Conservation (phyloP, 176 grass and related monocot genomes). For the maize (Zea mays) region Zm-B73-REFERENCE-NAM-5.0 NC_050096.1:239932001-239932500, state of each 20-base stretch:
- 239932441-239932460: background rate
- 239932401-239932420: background rate
- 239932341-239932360: background rate
- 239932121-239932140: background rate
- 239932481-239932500: no score
- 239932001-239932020: background rate
- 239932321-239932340: background rate
- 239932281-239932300: background rate
- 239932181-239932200: background rate
- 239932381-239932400: background rate
- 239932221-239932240: background rate
- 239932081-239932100: background rate
- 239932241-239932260: background rate
- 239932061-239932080: background rate
- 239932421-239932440: background rate
- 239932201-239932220: background rate
- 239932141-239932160: background rate
- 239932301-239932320: background rate
- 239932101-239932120: background rate
- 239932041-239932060: constrained; percentile 18
- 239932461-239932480: no score
- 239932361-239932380: background rate
- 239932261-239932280: background rate
- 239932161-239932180: background rate
- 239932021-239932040: background rate